phyloP scores from a whole-genome alignment of 2,329 filamentous ascomycete species.

The Pseudogymnoascus destructans region DNA sequence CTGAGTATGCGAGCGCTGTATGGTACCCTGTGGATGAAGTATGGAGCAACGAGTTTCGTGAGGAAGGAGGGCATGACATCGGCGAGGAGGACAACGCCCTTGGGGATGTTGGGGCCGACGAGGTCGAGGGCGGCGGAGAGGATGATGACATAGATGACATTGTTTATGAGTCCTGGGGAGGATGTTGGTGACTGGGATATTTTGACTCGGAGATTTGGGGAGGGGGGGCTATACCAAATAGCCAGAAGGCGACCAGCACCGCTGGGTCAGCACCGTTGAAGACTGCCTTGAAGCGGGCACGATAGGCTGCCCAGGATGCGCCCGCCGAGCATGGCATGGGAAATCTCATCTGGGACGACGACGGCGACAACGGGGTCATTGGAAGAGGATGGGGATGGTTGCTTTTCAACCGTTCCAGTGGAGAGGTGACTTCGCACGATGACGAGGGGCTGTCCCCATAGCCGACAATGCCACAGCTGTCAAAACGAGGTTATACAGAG shows the following conservation, averaged over 20 bases:
- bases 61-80: slow-evolving; percentile 84
- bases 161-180: slow-evolving; percentile 76
- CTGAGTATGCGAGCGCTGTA: slow-evolving; percentile 63
- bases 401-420: slow-evolving; percentile 4
- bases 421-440: neutral
- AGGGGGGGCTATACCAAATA: slow-evolving; percentile 55
- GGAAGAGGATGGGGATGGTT: neutral
- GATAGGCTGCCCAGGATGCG: slow-evolving; percentile 63
- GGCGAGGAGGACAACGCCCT: slow-evolving; percentile 83
- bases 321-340: slow-evolving; percentile 45
- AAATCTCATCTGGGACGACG: slow-evolving; percentile 28
- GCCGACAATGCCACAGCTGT: neutral
- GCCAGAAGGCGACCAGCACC: slow-evolving; percentile 76
- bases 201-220: neutral
- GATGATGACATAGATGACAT: slow-evolving; percentile 95
- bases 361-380: neutral
- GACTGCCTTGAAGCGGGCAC: slow-evolving; percentile 47
- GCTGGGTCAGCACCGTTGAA: slow-evolving; percentile 56
- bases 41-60: slow-evolving; percentile 78
- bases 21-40: slow-evolving; percentile 81
- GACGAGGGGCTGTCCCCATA: neutral
- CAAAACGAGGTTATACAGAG: neutral
- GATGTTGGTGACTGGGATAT: slow-evolving; percentile 3
- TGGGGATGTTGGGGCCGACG: slow-evolving; percentile 73
- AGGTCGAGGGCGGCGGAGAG: slow-evolving; percentile 91